Conservation (phyloP, 176 grass and related monocot species). For the Alopecurus myosuroides region DNA sequence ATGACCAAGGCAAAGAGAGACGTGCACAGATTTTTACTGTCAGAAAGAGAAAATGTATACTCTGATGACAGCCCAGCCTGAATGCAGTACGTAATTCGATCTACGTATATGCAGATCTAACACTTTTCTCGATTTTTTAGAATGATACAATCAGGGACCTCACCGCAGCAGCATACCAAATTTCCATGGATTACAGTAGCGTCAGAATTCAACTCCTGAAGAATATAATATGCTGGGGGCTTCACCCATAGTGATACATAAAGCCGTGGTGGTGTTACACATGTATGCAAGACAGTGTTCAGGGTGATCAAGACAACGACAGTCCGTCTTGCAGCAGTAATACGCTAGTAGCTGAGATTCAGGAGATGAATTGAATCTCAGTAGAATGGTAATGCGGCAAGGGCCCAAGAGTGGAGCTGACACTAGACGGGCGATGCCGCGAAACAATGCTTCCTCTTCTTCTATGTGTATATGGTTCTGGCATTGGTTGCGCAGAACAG, state of each 20-base stretch:
- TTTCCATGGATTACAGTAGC: not conserved
- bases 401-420: not conserved
- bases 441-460: conserved; percentile 24
- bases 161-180: not conserved
- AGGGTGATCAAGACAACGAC: not conserved
- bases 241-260: conserved; percentile 13
- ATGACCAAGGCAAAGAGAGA: too few species aligned
- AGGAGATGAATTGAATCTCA: conserved; percentile 34
- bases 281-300: not conserved
- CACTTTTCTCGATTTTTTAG: not conserved
- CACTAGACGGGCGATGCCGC: not conserved
- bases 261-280: not conserved
- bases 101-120: not conserved
- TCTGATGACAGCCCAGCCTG: not conserved
- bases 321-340: not conserved
- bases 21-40: too few species aligned
- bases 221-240: conserved; percentile 7
- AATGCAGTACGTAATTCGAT: not conserved
- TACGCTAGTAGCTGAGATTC: conserved; percentile 2
- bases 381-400: not conserved
- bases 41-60: too few species aligned
- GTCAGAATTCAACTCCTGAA: not conserved
- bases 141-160: not conserved
- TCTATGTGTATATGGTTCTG: conserved; percentile 25
- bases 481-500: not conserved